Evolutionary conservation across 768 basidiomycete species (phyloP).

Genomic region (Rhodotorula graminis): DNA sequence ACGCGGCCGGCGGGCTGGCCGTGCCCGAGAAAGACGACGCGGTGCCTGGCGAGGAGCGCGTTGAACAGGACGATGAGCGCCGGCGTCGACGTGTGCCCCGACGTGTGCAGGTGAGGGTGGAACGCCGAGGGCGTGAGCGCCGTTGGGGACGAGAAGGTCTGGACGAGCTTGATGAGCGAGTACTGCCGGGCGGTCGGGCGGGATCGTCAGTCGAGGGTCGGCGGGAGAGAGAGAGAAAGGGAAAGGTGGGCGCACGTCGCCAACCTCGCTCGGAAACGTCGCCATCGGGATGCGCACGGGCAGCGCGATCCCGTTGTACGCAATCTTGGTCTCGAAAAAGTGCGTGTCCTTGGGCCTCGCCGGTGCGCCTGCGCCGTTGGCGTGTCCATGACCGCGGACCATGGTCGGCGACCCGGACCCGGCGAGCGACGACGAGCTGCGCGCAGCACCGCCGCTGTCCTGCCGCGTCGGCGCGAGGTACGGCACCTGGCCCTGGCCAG

Average conservation of each 20-base stretch:
- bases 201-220: background rate
- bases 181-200: slow-evolving; percentile 55
- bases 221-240: background rate
- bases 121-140: slow-evolving; percentile 56
- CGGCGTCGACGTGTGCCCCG: slow-evolving; percentile 72
- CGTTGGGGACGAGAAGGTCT: slow-evolving; percentile 67
- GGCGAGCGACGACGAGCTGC: background rate
- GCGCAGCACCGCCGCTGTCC: background rate
- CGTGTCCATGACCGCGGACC: background rate
- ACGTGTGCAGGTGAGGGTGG: slow-evolving; percentile 91
- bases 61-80: slow-evolving; percentile 95
- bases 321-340: slow-evolving; percentile 79
- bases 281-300: slow-evolving; percentile 87
- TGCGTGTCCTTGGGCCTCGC: slow-evolving; percentile 71
- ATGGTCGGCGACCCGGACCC: background rate
- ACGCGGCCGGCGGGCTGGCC: slow-evolving; percentile 84
- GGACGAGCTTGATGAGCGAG: slow-evolving; percentile 82
- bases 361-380: background rate
- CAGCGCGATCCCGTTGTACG: slow-evolving; percentile 70
- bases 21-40: slow-evolving; percentile 92
- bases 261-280: slow-evolving; percentile 90
- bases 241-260: slow-evolving; percentile 62
- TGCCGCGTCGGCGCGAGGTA: background rate
- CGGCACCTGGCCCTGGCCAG: background rate
- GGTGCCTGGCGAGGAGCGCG: slow-evolving; percentile 86